Evolutionary conservation across 1,139 yeast genomes (phyloP).

Genomic region (Yamadazyma atlantica): DNA sequence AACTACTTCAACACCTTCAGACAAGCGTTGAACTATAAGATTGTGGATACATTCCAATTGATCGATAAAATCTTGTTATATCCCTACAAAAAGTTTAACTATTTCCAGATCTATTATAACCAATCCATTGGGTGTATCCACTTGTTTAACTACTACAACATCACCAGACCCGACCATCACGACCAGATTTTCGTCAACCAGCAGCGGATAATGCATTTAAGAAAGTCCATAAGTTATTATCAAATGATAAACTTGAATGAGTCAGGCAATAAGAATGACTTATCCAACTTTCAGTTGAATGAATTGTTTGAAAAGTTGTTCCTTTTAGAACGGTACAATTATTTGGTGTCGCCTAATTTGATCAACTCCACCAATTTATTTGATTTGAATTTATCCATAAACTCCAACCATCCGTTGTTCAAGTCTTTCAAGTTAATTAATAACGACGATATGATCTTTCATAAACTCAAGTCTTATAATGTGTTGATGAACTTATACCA

Average conservation of each 20-base stretch:
- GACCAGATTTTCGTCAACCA: slow-evolving; percentile 25
- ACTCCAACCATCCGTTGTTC: slow-evolving; percentile 11
- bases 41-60: slow-evolving; percentile 31
- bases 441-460: slow-evolving; percentile 14
- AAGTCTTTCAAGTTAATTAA: slow-evolving; percentile 15
- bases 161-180: slow-evolving; percentile 20
- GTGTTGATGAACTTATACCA: slow-evolving; percentile 14
- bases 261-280: slow-evolving; percentile 17
- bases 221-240: slow-evolving; percentile 37
- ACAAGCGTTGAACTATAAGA: slow-evolving; percentile 17
- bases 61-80: slow-evolving; percentile 18
- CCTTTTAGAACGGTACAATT: slow-evolving; percentile 33
- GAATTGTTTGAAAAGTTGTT: slow-evolving; percentile 38
- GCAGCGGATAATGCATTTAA: slow-evolving; percentile 33
- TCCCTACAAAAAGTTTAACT: slow-evolving; percentile 17
- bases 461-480: slow-evolving; percentile 17
- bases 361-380: slow-evolving; percentile 15
- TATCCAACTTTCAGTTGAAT: slow-evolving; percentile 26
- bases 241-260: slow-evolving; percentile 30
- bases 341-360: slow-evolving; percentile 29
- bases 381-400: slow-evolving; percentile 11
- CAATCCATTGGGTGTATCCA: slow-evolving; percentile 33
- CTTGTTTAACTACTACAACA: slow-evolving; percentile 35
- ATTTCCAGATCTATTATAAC: slow-evolving; percentile 35
- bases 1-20: slow-evolving; percentile 17